Evolutionary conservation across 257 asterid genomes (phyloP), one percentile per base, ranked within the genome.

Genomic region (Paulownia fortunei): DNA sequence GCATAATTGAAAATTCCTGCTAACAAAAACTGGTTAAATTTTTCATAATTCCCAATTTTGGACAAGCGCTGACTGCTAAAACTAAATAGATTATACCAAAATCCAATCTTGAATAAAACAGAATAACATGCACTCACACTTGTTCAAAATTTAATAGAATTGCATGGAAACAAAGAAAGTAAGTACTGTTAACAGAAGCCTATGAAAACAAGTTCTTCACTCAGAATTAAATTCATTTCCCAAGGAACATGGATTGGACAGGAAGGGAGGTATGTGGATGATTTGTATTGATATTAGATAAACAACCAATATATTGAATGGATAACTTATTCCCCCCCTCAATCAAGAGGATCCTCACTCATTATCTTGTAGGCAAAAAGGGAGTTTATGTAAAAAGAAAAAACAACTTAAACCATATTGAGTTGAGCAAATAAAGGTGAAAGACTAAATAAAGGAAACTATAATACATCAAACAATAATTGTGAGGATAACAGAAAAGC

Each of bases 351-450:
- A 41, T 55, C 32, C 64, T 55, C 68, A 42, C 52, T 9, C 74
- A 24, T 59, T 32, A 73, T 73, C 70, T 30, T 12, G 54, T 26
- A 39, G 32, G 44, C 55, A 51, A 51, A 47, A 15, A 65, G 34
- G 21, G 62, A 68, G 41, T 56, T 42, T n/a, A 49, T 23, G 13
- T 54, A 70, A 23, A 9, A 55, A 42, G 41, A 78, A 8, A 44
- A 51, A 41, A 21, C 60, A 27, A 27, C 41, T 4, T 16, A 70
- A 36, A 27, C 32, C 21, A 60, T 16, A 23, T 41, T 27, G 24
- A 4, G 37, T 13, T 47, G 9, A 69, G 73, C 62, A 69, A 70
- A 47, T 70, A 16, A 70, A 30, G 47, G 68, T 58, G 37, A 26
- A 54, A 16, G 6, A 58, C 27, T 21, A 27, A 12, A 16, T 16